Conservation (phyloP, 768 basidiomycete genomes). For the Daedaleopsis sinensis region DNA sequence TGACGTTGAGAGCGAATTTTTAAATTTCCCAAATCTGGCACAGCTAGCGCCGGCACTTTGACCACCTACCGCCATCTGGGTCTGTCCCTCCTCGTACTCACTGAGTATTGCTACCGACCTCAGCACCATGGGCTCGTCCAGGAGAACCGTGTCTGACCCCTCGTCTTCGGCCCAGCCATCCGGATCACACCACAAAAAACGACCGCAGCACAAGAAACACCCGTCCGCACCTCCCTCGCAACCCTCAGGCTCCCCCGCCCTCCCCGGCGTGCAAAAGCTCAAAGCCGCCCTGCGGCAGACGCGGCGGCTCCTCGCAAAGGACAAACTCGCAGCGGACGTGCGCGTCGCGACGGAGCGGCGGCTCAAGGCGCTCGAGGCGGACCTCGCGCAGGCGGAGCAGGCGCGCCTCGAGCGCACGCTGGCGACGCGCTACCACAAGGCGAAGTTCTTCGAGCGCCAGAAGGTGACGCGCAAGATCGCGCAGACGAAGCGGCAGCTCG, state of each 20-base stretch:
- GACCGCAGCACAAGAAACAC: conserved; percentile 20
- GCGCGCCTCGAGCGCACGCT: conserved; percentile 71
- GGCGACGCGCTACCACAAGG: conserved; percentile 81
- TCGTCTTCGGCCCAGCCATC: conserved; percentile 6
- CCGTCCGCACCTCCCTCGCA: conserved; percentile 1
- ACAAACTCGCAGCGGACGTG: conserved; percentile 83
- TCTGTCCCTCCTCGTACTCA: too few relatives aligned
- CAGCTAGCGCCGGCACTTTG: too few relatives aligned
- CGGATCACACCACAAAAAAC: conserved; percentile 4
- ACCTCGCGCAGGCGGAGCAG: conserved; percentile 65
- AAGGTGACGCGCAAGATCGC: conserved; percentile 81
- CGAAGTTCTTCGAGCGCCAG: conserved; percentile 95
- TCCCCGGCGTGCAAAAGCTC: conserved; percentile 82
- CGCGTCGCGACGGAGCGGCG: conserved; percentile 82
- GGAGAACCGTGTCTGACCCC: neutral
- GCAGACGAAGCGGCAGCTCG: conserved; percentile 61
- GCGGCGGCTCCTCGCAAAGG: conserved; percentile 80
- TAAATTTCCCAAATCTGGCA: too few relatives aligned
- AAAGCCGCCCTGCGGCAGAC: conserved; percentile 87
- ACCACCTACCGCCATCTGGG: too few relatives aligned
- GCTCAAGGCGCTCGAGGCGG: conserved; percentile 71
- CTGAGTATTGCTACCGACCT: too few relatives aligned
- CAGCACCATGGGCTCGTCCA: neutral
- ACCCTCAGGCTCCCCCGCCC: conserved; percentile 20
- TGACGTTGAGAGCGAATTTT: too few relatives aligned